Evolutionary conservation across 345 rosid species (phyloP), one percentile per base, ranked within the genome.

Genomic region (Populus davidiana): DNA sequence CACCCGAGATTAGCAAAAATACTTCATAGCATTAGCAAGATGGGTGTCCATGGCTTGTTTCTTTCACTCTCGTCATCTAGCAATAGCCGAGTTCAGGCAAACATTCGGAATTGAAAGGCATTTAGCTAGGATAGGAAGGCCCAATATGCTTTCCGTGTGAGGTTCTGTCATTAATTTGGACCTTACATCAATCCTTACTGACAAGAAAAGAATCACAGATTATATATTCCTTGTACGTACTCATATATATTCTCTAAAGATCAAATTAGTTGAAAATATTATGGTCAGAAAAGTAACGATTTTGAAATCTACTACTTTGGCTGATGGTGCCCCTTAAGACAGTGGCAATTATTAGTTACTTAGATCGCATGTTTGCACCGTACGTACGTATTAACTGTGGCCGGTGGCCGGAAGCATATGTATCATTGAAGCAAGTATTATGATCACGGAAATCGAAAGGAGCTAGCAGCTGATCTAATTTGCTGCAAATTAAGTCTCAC

Each of bases 81-180:
- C 61, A 73, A 36, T 44, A 67, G 11, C 81, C 68, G 21, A 73
- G 10, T 79, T 47, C 2, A 69, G 75, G 23, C 80, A 79, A 75
- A 79, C 63, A 79, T 71, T 44, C 75, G 77, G 73, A 76, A 72
- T 81, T 44, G 56, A 73, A 77, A 69, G 36, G 76, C 77, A 79
- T 54, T 75, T 59, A 36, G 50, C 61, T 54, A 49, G 69, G 47
- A 75, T 21, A 27, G 35, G 36, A 73, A 72, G 54, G 69, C 70
- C 78, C 75, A 67, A 72, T 52, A 50, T 72, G 78, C 56, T 71
- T 69, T 61, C 72, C 82, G 73, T 75, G 86, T 79, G 86, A 71
- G 56, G 68, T 73, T 70, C 27, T 75, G 50, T 67, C 31, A 54
- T 49, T 33, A 33, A 33, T 33, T 72, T n/a, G 56, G 71, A 5